Percentiles rank a stretch among this genome's conserved stretches.
These are phyloP conservation scores for Coffea canephora DNA, from an alignment of 257 asterid species.

Conservation along the genomic window DNA sequence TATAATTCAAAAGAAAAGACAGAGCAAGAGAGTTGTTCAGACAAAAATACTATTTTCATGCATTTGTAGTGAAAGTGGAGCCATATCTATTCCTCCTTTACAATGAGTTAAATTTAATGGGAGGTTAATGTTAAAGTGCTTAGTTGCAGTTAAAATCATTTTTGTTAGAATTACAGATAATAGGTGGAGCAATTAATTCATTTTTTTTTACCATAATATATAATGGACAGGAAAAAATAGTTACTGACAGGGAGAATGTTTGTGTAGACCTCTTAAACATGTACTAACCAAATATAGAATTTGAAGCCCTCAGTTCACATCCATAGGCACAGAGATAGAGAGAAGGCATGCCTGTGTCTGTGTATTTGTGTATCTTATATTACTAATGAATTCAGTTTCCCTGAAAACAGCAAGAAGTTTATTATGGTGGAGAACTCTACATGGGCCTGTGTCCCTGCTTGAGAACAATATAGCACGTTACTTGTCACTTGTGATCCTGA, in stretches of 20 bases:
- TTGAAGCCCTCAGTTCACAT: not conserved
- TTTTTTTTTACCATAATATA: not conserved
- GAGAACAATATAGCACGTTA: not conserved
- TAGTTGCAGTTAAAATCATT: not conserved
- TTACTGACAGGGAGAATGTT: not conserved
- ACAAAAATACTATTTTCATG: too few species aligned
- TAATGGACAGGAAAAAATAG: not conserved
- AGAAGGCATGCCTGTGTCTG: not conserved
- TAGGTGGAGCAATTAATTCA: not conserved
- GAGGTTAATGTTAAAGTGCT: not conserved
- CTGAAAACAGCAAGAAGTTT: not conserved
- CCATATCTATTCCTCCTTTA: not conserved
- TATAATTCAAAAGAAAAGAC: too few species aligned
- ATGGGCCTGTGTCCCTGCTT: not conserved
- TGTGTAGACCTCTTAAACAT: not conserved
- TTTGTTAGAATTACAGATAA: not conserved
- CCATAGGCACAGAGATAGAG: too few species aligned
- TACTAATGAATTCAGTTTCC: not conserved
- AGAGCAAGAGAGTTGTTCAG: too few species aligned
- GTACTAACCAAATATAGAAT: not conserved
- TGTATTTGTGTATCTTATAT: too few species aligned
- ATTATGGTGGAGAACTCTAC: not conserved
- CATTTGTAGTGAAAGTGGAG: not conserved
- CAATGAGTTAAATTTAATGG: too few species aligned
- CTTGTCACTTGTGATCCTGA: not conserved